Evolutionary conservation across 164 flowering plant species (phyloP).

Genomic region (Sedum album): DNA sequence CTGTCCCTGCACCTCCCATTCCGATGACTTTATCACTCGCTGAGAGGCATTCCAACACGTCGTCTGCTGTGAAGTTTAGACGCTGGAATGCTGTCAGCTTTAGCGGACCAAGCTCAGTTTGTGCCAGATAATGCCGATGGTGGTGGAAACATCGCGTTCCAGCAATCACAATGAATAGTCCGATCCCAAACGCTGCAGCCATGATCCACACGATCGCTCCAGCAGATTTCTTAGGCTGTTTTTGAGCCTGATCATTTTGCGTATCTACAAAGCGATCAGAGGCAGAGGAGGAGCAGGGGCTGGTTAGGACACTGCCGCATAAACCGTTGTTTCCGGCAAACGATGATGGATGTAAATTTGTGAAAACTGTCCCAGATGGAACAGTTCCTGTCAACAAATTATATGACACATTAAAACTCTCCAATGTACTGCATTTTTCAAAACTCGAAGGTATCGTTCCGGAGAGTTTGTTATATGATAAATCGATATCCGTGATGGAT

Average conservation of each 20-base stretch:
- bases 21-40: slow-evolving; percentile 67
- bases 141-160: slow-evolving; percentile 49
- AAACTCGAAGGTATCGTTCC: slow-evolving; percentile 72
- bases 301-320: slow-evolving; percentile 47
- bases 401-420: slow-evolving; percentile 72
- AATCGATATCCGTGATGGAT: slow-evolving; percentile 63
- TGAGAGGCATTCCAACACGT: slow-evolving; percentile 60
- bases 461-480: slow-evolving; percentile 56
- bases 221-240: slow-evolving; percentile 41
- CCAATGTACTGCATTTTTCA: slow-evolving; percentile 54
- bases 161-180: slow-evolving; percentile 53
- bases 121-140: slow-evolving; percentile 13
- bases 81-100: slow-evolving; percentile 84
- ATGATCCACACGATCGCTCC: slow-evolving; percentile 75
- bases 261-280: neutral
- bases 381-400: slow-evolving; percentile 67
- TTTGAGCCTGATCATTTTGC: slow-evolving; percentile 12
- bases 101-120: slow-evolving; percentile 49
- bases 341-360: slow-evolving; percentile 65
- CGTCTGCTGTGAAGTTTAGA: slow-evolving; percentile 79
- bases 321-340: slow-evolving; percentile 68
- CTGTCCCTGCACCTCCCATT: slow-evolving; percentile 87
- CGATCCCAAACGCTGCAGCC: slow-evolving; percentile 68
- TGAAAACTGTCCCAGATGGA: slow-evolving; percentile 54
- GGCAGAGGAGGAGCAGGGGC: slow-evolving; percentile 35